Percentiles rank a stretch among this genome's conserved stretches.
Conservation (phyloP, 495 filamentous ascomycete species). For the Podospora conica region DNA sequence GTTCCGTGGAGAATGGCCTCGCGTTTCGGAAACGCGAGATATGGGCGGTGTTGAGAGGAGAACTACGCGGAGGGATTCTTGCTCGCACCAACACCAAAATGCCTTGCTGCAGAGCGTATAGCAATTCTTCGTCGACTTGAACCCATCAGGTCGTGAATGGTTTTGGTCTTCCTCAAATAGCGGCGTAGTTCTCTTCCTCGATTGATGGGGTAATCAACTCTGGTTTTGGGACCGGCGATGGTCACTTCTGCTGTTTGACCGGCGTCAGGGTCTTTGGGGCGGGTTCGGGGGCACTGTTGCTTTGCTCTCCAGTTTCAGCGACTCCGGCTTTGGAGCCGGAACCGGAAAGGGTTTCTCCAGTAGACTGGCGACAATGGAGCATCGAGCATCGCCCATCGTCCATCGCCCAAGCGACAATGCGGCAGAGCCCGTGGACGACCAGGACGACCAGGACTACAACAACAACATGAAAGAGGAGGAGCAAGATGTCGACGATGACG, state of each 20-base stretch:
- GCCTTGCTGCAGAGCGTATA: background rate
- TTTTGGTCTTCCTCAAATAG: background rate
- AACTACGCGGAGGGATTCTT: background rate
- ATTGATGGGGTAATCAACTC: background rate
- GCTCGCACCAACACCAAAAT: background rate
- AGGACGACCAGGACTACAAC: too few species aligned
- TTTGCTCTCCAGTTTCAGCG: background rate
- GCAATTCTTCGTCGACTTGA: background rate
- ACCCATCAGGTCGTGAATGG: background rate
- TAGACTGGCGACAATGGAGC: too few species aligned
- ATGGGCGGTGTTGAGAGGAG: background rate
- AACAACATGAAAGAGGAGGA: too few species aligned
- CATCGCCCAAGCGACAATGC: too few species aligned
- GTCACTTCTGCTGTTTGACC: background rate
- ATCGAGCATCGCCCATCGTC: too few species aligned
- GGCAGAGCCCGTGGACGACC: too few species aligned
- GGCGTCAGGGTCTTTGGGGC: background rate
- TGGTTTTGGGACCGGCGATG: too few species aligned
- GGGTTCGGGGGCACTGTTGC: background rate
- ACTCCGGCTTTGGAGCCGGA: too few species aligned
- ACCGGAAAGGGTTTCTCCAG: background rate
- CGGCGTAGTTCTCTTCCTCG: background rate
- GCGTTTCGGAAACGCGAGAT: background rate
- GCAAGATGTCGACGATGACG: too few species aligned
- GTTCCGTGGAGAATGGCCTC: background rate